Evolutionary conservation across 1,284 basidiomycete genomes (phyloP), one percentile per base, ranked within the genome.

Genomic region (Irpex sp.): DNA sequence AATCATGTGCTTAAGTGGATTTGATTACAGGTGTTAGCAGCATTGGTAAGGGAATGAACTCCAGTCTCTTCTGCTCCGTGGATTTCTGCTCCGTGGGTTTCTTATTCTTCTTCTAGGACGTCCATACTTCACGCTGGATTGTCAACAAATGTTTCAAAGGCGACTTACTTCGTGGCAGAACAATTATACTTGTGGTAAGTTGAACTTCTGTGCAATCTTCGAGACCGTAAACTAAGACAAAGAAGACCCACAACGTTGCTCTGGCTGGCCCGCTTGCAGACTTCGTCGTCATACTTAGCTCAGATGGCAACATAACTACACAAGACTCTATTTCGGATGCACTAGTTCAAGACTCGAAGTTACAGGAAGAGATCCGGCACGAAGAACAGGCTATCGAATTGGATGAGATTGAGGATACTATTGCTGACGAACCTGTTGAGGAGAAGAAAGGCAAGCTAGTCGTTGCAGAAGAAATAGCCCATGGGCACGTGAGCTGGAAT

Each of bases 131-230:
- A 0, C 83, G 84, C 59, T 91, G 84, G 82, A 87, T 93, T 62
- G 83, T 92, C 21, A 84, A 91, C 48, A 84, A 91, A 59, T 88
- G 90, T 65, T 84, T 94, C 73, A 73, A 76, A 57, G 88, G 90
- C 5, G 85, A 88, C 62, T 75, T 93, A 8, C 73, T 93, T 23
- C 76, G 79, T 54, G 86, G 81, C 5, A 80, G 90, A 56, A 93
- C 90, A 0, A 77, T 92, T 42, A 71, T 93, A 14, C 77, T 93
- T 8, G 87, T 91, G 63, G 88, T 89, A 71, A 66, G 85, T 63
- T 33, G 18, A 12, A 7, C n/a, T 57, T 37, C 35, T 21, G 16
- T 19, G 9, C 2, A 1, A 39, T 37, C 16, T 33, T 6, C 3
- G 28, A 2, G 7, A 33, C 28, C 28, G 28, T 33, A 33, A 7